Evolutionary conservation across 2,329 filamentous ascomycete genomes (phyloP), one percentile per base, ranked within the genome.

Genomic region (Dryadomyces sulphureus): DNA sequence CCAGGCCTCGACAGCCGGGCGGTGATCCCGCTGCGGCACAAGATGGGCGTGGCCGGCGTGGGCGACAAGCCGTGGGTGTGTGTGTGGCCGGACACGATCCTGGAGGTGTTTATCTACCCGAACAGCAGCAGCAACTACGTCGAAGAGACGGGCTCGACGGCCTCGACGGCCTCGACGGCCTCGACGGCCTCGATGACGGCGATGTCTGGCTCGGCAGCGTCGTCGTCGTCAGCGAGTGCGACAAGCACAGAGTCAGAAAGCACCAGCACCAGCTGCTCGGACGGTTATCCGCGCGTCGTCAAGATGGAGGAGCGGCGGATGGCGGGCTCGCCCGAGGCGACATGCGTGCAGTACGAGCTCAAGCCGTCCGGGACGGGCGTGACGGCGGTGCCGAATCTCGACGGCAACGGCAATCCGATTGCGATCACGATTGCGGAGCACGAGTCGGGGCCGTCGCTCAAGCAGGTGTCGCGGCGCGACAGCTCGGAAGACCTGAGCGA

Each of bases 31-130:
- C 27, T 47, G 50, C 61, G 63, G 43, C 61, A 65, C 47, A 59
- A 62, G 12, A 68, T 66, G 46, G 59, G 58, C 0, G 46, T 65
- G 17, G 63, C 64, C 1, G 56, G 64, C 48, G 56, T 58, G 0
- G 74, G 73, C 2, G 72, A 77, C 41, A 69, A 61, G 48, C 69
- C 70, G 1, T 79, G 75, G 75, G 64, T 78, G 20, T 79, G 75
- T 55, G 69, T 63, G 2, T 79, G 75, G 74, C 70, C 72, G 2
- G 62, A 67, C 24, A 76, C 72, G 1, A 62, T 66, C 3, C 61
- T 78, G 5, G 73, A 78, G 44, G 58, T 76, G 4, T 75, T 76
- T 52, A 71, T 79, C 36, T 79, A 76, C 50, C 65, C 72, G 1
- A 60, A 62, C 21, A 70, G 76, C 52, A 74, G 71, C 53, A 65